Percentiles rank a stretch among this genome's conserved stretches.
These are phyloP conservation scores for Fusarium metavorans DNA, from an alignment of 2,329 filamentous ascomycete genomes.

Conservation along the genomic window DNA sequence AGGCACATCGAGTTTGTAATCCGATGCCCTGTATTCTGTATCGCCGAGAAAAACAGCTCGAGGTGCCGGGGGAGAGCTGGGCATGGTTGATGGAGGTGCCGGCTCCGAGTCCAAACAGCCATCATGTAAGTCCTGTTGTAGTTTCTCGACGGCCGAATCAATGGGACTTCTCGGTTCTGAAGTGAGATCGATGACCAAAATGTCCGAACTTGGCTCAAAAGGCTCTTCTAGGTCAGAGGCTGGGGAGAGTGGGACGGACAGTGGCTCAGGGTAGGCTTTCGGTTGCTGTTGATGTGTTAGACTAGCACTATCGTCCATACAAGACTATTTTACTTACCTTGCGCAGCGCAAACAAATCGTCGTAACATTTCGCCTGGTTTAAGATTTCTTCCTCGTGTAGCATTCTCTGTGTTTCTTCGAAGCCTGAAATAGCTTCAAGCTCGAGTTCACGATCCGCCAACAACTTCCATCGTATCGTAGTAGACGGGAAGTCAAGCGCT, in stretches of 20 bases:
- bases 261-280: constrained; percentile 14
- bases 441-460: constrained; percentile 46
- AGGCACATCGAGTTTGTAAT: constrained; percentile 41
- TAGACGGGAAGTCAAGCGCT: constrained; percentile 43
- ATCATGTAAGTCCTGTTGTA: constrained; percentile 16
- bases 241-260: constrained; percentile 48
- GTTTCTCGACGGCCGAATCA: not conserved
- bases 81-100: constrained; percentile 8
- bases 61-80: constrained; percentile 26
- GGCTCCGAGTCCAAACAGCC: constrained; percentile 40
- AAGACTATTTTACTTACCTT: constrained; percentile 4
- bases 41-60: not conserved
- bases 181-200: constrained; percentile 44
- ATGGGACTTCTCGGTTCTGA: constrained; percentile 48
- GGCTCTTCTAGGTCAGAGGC: constrained; percentile 24
- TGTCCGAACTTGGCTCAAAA: constrained; percentile 36
- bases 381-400: not conserved
- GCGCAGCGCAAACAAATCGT: constrained; percentile 12
- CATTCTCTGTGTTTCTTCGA: not conserved
- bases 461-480: constrained; percentile 34
- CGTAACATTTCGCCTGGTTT: not conserved
- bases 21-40: not conserved
- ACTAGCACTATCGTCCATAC: not conserved
- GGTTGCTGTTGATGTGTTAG: constrained; percentile 10
- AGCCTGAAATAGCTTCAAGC: constrained; percentile 28